Conservation (phyloP, 179 eudicot species). For the Corrigiola litoralis region DNA sequence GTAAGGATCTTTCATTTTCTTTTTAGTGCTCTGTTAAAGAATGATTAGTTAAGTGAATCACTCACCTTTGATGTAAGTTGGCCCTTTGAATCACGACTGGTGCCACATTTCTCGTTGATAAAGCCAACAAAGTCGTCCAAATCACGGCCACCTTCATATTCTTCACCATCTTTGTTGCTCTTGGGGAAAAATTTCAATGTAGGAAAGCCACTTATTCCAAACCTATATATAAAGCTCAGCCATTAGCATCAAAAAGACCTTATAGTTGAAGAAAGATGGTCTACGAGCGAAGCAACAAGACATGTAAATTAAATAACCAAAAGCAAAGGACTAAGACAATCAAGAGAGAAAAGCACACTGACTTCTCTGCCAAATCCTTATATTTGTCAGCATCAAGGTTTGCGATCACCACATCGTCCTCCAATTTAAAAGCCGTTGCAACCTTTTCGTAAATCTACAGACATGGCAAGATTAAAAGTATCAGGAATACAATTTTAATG, state of each 20-base stretch:
- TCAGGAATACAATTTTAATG: neutral
- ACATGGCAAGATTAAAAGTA: slow-evolving; percentile 13
- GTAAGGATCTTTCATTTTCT: neutral
- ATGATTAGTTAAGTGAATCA: neutral
- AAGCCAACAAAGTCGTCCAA: slow-evolving; percentile 72
- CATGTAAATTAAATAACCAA: too few relatives aligned
- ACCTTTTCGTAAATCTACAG: slow-evolving; percentile 80
- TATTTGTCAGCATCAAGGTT: slow-evolving; percentile 88
- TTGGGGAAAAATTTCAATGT: slow-evolving; percentile 94
- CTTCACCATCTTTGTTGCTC: slow-evolving; percentile 93
- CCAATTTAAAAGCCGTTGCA: slow-evolving; percentile 72
- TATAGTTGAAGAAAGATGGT: neutral
- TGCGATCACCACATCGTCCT: slow-evolving; percentile 82
- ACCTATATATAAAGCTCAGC: slow-evolving; percentile 36
- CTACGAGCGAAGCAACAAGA: neutral
- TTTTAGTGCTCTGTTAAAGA: neutral
- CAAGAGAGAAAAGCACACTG: slow-evolving; percentile 20
- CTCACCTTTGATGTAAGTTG: slow-evolving; percentile 72
- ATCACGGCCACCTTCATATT: slow-evolving; percentile 86
- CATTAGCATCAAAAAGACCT: neutral
- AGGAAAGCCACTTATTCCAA: slow-evolving; percentile 84
- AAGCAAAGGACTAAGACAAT: neutral
- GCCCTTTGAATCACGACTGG: slow-evolving; percentile 82
- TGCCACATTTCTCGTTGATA: slow-evolving; percentile 84
- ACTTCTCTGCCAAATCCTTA: slow-evolving; percentile 83